Conservation (phyloP, 179 eudicot species). For the Silene coronaria region DNA sequence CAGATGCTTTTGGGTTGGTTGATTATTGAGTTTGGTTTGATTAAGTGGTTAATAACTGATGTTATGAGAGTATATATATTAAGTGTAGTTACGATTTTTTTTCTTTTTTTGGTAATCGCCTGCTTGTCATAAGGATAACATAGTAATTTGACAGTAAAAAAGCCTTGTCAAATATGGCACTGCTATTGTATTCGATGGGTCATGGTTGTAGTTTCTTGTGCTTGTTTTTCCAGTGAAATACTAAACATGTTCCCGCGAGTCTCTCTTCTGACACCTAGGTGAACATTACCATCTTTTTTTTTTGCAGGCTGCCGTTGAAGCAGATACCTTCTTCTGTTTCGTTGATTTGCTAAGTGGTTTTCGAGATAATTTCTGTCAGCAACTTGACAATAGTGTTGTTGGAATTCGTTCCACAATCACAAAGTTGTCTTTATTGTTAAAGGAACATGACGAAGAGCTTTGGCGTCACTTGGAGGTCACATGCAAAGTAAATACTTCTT, state of each 20-base stretch:
- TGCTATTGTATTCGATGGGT: no score
- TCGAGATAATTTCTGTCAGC: constrained; percentile 90
- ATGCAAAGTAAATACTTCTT: constrained; percentile 58
- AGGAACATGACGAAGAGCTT: constrained; percentile 95
- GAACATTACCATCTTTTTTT: constrained; percentile 13
- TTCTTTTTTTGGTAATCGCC: no score
- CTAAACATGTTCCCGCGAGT: neutral
- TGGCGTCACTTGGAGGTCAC: constrained; percentile 99
- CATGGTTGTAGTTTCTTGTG: neutral
- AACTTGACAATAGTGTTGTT: constrained; percentile 94
- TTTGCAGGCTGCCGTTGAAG: constrained; percentile 80
- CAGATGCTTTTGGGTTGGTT: no score
- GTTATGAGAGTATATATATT: no score
- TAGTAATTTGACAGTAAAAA: no score
- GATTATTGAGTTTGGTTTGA: no score
- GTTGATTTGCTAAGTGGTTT: constrained; percentile 84
- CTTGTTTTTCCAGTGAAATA: neutral
- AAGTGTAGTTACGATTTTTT: no score
- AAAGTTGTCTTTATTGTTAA: constrained; percentile 67
- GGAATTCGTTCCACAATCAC: constrained; percentile 96
- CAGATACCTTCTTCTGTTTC: constrained; percentile 95
- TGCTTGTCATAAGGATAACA: no score
- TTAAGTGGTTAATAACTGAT: no score
- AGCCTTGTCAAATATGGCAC: no score
- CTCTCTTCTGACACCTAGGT: neutral